Base-by-base conservation (phyloP, 2,329 filamentous ascomycete genomes). In the Verticillium zaregamsianum region DNA sequence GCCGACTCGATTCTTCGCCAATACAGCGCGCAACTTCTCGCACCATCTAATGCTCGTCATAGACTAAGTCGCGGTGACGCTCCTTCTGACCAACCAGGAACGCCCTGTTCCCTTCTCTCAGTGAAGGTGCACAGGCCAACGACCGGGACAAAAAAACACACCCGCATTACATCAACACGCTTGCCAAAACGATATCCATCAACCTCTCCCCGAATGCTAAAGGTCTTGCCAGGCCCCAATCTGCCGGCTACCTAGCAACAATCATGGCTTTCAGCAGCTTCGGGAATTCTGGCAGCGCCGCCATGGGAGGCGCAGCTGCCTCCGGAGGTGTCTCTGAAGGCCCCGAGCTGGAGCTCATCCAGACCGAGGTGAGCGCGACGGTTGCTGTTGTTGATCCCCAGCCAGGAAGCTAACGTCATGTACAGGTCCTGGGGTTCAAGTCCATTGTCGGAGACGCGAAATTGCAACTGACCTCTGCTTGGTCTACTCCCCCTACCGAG, bases 401-500 rank as follows among this genome's bases (percentile, higher is more conserved):
- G 31, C 23, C n/a, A 25, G 32, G 17, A 23, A 33, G 23, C 28
- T 57, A 8, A 57, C 55, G 6, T 23, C 56, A 55, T 59, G 58
- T 58, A 49, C 59, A 84, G 91, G 84, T 85, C 67, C 80, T 99
- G 57, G 92, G 92, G 5, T 98, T 99, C 76, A 85, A 90, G 67
- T 86, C 90, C 59, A 78, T 96, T 55, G 87, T 89, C 61, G 89
- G 91, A 69, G 92, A 96, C 70, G 86, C 89, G 63, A 97, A 94
- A 76, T 77, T 98, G 68, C 90, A 89, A 72, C 79, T 98, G 52
- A 91, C 92, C 17, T 83, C 88, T 23, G 81, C 89, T 72, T 98
- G 94, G 93, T 86, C 90, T 49, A 79, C 85, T 40, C 81, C 91
- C 28, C 94, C 95, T 35, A 81, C 90, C 2, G 81, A 91, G 5